Conservation (phyloP, 345 rosid species). For the Arabidopsis suecica region DNA sequence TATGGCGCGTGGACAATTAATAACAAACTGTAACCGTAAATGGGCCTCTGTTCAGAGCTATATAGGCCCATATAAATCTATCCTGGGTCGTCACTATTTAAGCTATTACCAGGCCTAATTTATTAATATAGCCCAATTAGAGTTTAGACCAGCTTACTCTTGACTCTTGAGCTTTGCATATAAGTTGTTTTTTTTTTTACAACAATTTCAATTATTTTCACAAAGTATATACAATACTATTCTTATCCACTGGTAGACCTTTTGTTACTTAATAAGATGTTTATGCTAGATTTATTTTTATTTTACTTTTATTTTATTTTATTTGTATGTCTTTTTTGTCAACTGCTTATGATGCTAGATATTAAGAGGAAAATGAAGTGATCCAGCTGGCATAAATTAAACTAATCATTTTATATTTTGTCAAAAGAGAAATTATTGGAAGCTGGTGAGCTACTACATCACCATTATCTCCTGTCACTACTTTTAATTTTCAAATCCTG, state of each 20-base stretch:
- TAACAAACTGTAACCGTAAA: conserved; percentile 1
- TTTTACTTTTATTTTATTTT: no score
- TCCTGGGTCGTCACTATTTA: not conserved
- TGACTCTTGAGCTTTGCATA: not conserved
- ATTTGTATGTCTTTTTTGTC: no score
- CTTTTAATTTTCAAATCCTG: conserved; percentile 22
- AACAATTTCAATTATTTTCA: no score
- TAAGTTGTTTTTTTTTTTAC: not conserved
- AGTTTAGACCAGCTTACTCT: conserved; percentile 10
- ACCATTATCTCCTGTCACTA: conserved; percentile 31
- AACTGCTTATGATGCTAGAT: not conserved
- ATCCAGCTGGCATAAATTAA: conserved; percentile 38
- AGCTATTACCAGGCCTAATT: not conserved
- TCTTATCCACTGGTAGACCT: not conserved
- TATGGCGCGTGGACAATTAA: not conserved
- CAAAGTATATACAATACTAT: not conserved
- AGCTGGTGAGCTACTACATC: conserved; percentile 45
- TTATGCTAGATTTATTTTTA: no score
- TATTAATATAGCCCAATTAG: conserved; percentile 61
- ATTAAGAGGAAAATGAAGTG: not conserved
- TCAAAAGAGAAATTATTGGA: conserved; percentile 36
- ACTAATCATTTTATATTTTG: conserved; percentile 29
- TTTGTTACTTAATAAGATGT: not conserved
- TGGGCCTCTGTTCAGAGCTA: not conserved
- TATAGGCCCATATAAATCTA: not conserved